Evolutionary conservation across 2,329 filamentous ascomycete genomes (phyloP).

Genomic region (Trichoderma endophyticum): DNA sequence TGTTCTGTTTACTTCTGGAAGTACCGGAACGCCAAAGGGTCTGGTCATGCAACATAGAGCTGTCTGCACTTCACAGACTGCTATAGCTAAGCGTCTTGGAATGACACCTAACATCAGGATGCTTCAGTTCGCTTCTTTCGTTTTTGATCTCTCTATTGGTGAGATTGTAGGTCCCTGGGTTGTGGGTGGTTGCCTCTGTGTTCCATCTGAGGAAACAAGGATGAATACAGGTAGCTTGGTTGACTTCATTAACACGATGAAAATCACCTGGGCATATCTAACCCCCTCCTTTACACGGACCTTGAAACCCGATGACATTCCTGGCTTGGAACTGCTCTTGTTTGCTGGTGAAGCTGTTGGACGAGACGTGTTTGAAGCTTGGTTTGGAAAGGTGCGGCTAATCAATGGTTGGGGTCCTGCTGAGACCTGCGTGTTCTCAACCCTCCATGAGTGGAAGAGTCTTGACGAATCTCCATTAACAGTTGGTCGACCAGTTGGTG

Average conservation of each 20-base stretch:
- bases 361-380: slow-evolving; percentile 19
- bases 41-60: slow-evolving; percentile 20
- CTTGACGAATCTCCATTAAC: slow-evolving; percentile 9
- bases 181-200: slow-evolving; percentile 19
- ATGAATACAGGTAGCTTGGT: slow-evolving; percentile 12
- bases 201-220: slow-evolving; percentile 19
- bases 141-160: slow-evolving; percentile 21
- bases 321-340: slow-evolving; percentile 18
- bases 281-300: slow-evolving; percentile 21
- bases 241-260: slow-evolving; percentile 13
- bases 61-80: slow-evolving; percentile 18
- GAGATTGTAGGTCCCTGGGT: slow-evolving; percentile 22
- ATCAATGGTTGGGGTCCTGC: slow-evolving; percentile 25
- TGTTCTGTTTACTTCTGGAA: slow-evolving; percentile 21
- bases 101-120: slow-evolving; percentile 16
- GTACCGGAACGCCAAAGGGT: slow-evolving; percentile 22
- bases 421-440: slow-evolving; percentile 19
- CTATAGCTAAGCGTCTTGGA: background rate
- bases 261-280: slow-evolving; percentile 15
- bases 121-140: slow-evolving; percentile 23
- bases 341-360: slow-evolving; percentile 21
- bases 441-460: slow-evolving; percentile 18
- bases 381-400: slow-evolving; percentile 18
- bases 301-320: slow-evolving; percentile 17
- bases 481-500: slow-evolving; percentile 14